phyloP scores from a whole-genome alignment of 176 grass and related monocot species.

The Hordeum marinum region DNA sequence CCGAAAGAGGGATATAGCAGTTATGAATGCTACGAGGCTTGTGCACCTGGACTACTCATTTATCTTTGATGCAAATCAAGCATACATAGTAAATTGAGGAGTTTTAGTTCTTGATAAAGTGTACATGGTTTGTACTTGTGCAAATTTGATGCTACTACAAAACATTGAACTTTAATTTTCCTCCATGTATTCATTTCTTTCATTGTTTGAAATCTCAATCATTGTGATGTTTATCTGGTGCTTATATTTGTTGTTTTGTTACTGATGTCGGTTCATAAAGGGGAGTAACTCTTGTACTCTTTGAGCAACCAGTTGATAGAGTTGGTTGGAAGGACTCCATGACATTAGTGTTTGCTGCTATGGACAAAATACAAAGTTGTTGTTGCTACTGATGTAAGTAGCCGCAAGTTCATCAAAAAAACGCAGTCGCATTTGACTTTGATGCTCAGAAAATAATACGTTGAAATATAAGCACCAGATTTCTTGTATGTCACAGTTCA shows the following conservation, averaged over 20 bases:
- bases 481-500: constrained; percentile 20
- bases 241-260: not conserved
- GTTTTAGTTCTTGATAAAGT: constrained; percentile 92
- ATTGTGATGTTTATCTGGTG: not conserved
- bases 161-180: too few relatives aligned
- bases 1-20: constrained; percentile 29
- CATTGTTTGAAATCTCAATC: not conserved
- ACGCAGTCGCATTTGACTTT: too few relatives aligned
- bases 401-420: too few relatives aligned
- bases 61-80: constrained; percentile 92
- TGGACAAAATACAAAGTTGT: too few relatives aligned
- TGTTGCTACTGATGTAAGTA: too few relatives aligned
- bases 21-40: constrained; percentile 52
- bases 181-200: not conserved
- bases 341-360: too few relatives aligned
- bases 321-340: constrained; percentile 49
- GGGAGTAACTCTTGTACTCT: constrained; percentile 73
- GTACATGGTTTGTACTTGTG: constrained; percentile 33
- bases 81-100: constrained; percentile 64
- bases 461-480: too few relatives aligned
- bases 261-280: constrained; percentile 45
- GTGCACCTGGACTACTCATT: constrained; percentile 58
- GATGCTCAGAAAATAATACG: too few relatives aligned
- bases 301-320: constrained; percentile 91
- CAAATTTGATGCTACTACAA: not conserved